These are phyloP conservation scores for Amauroascus niger DNA, from an alignment of 2,329 filamentous ascomycete species.

Conservation along the genomic window DNA sequence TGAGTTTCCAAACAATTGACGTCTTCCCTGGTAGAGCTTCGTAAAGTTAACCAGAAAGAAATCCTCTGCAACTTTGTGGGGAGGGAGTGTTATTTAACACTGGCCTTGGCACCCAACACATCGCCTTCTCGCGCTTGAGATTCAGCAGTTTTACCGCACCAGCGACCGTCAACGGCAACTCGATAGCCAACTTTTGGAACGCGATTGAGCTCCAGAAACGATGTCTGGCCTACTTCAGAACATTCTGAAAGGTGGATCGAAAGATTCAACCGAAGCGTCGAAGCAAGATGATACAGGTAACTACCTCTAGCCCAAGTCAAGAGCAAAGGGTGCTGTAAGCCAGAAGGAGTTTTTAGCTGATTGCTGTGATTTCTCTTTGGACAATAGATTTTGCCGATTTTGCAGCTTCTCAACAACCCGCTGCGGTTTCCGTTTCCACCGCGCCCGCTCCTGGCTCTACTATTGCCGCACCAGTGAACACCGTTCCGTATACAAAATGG, in stretches of 20 bases:
- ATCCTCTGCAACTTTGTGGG: too few relatives aligned
- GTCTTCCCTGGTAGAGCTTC: background rate
- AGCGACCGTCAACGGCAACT: background rate
- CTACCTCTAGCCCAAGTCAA: background rate
- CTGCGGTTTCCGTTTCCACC: slow-evolving; percentile 33
- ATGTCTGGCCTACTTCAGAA: slow-evolving; percentile 23
- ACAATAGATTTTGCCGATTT: slow-evolving; percentile 16
- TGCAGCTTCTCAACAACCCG: slow-evolving; percentile 8
- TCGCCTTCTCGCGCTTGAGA: background rate
- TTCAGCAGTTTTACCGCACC: slow-evolving; percentile 1
- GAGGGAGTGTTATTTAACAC: background rate
- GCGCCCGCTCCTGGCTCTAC: slow-evolving; percentile 27
- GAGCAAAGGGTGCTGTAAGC: background rate
- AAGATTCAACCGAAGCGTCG: slow-evolving; percentile 25
- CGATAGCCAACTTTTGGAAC: background rate
- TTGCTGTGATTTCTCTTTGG: background rate
- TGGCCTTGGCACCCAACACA: slow-evolving; percentile 9
- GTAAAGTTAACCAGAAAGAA: background rate
- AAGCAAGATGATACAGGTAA: slow-evolving; percentile 14
- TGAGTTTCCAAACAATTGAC: background rate
- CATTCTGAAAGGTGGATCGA: slow-evolving; percentile 19
- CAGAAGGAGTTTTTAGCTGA: slow-evolving; percentile 7
- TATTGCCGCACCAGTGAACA: slow-evolving; percentile 40
- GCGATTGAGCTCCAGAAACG: slow-evolving; percentile 8
- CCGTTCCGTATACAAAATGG: slow-evolving; percentile 78